Percentiles rank a stretch among this genome's conserved stretches.
These are phyloP conservation scores for Gossypium raimondii DNA, from an alignment of 345 rosid genomes.

Conservation along the genomic window DNA sequence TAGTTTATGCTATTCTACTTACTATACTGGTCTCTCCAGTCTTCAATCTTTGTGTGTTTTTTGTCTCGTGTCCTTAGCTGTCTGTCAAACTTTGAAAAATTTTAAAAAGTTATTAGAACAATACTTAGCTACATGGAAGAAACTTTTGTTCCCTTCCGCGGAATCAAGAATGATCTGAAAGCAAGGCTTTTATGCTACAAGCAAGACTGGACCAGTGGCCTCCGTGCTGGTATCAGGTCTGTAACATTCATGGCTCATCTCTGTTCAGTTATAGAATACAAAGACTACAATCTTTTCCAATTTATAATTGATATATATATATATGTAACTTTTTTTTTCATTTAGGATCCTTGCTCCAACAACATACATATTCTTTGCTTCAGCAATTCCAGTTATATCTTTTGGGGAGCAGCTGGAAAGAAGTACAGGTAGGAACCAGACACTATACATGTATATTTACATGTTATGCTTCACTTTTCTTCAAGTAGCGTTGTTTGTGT, in stretches of 20 bases:
- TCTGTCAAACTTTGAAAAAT: constrained; percentile 24
- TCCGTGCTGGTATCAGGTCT: constrained; percentile 68
- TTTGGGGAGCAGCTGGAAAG: constrained; percentile 83
- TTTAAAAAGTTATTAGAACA: not conserved
- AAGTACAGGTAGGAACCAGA: constrained; percentile 45
- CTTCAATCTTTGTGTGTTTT: constrained; percentile 19
- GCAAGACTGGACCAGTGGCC: constrained; percentile 71
- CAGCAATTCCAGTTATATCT: constrained; percentile 81
- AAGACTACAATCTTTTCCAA: not conserved
- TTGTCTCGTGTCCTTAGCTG: constrained; percentile 16
- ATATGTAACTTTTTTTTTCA: constrained; percentile 3
- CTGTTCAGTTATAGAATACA: not conserved
- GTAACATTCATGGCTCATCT: constrained; percentile 10
- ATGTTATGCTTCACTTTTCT: not conserved
- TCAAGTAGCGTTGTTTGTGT: too few relatives aligned
- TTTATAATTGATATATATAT: not conserved
- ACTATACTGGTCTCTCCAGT: constrained; percentile 54
- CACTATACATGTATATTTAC: not conserved
- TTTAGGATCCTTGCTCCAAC: constrained; percentile 72
- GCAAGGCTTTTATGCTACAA: constrained; percentile 69
- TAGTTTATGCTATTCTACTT: constrained; percentile 30
- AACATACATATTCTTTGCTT: constrained; percentile 80
- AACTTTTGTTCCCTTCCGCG: constrained; percentile 74
- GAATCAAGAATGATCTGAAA: constrained; percentile 65
- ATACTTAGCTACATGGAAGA: constrained; percentile 55